Conservation (phyloP, 441 rosid genomes). For the Iberis amara region DNA sequence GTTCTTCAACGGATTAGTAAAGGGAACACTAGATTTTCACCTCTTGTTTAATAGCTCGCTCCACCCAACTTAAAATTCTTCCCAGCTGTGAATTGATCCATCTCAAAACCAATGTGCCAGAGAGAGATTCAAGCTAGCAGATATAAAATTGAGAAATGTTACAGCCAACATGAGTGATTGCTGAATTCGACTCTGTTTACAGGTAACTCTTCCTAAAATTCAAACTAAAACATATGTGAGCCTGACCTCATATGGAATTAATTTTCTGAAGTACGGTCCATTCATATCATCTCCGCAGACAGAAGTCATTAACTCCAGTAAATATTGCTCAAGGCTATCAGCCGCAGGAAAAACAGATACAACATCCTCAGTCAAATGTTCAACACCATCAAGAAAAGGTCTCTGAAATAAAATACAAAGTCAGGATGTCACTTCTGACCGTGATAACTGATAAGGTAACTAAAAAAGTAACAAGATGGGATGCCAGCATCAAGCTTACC, state of each 20-base stretch:
- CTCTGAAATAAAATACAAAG: constrained; percentile 50
- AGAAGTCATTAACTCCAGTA: constrained; percentile 60
- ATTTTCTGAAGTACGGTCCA: constrained; percentile 65
- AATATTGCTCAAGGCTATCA: constrained; percentile 84
- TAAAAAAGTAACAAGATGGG: constrained; percentile 19
- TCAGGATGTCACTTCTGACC: constrained; percentile 18
- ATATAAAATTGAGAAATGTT: constrained; percentile 14
- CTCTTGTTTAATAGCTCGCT: constrained; percentile 95
- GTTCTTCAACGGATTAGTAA: constrained; percentile 5
- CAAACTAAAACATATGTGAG: constrained; percentile 15
- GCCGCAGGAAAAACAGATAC: constrained; percentile 92
- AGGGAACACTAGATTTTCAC: constrained; percentile 32
- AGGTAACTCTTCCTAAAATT: constrained; percentile 11
- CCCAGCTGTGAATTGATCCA: constrained; percentile 96
- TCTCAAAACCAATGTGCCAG: constrained; percentile 92
- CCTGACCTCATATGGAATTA: constrained; percentile 76
- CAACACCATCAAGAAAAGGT: constrained; percentile 87
- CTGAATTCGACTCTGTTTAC: not conserved
- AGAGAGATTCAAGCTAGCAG: constrained; percentile 71
- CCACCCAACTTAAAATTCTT: constrained; percentile 90
- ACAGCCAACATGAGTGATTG: constrained; percentile 10
- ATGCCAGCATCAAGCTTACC: constrained; percentile 48
- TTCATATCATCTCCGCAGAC: constrained; percentile 54
- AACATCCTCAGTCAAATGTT: constrained; percentile 89
- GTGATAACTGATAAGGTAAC: constrained; percentile 15